A percentile compares a stretch with the other conserved stretches of the same genome.
These are phyloP conservation scores for Leccinum variabile DNA, from an alignment of 1,284 basidiomycete species.

Conservation along the genomic window DNA sequence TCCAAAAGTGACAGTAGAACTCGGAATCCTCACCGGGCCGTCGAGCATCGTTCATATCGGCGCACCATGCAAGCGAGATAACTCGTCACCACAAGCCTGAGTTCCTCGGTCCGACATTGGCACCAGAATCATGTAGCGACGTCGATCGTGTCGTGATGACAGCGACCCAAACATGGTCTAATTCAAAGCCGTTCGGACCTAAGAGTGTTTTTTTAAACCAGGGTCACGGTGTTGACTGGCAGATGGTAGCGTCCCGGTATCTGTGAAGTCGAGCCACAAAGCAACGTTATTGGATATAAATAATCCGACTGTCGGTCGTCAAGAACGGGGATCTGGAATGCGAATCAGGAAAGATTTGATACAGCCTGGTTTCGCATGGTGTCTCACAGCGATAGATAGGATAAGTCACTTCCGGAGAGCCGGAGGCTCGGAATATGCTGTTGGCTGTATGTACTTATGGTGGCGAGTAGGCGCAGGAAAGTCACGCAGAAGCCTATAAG, in stretches of 20 bases:
- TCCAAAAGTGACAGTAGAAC: background rate
- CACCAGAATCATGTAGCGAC: background rate
- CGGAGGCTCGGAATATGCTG: background rate
- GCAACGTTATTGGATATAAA: background rate
- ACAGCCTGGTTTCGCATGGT: background rate
- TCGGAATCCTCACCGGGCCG: background rate
- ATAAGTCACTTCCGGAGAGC: background rate
- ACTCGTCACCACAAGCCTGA: background rate
- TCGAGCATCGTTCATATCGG: background rate
- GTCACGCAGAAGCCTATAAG: too few relatives aligned
- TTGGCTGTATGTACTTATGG: background rate
- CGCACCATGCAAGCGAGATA: background rate
- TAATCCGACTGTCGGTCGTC: background rate
- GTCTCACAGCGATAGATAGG: background rate
- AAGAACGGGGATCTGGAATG: background rate
- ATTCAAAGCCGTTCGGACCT: background rate
- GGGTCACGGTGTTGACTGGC: background rate
- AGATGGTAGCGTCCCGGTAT: background rate
- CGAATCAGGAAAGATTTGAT: background rate
- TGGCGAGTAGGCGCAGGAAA: too few relatives aligned
- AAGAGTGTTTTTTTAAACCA: background rate
- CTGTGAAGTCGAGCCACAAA: background rate
- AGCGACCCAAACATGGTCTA: background rate
- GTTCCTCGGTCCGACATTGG: background rate
- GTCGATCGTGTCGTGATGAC: background rate